A percentile compares a stretch with the other conserved stretches of the same genome.
These are phyloP conservation scores for Volvox carteri DNA, from an alignment of 163 green algal species.

Conservation along the genomic window DNA sequence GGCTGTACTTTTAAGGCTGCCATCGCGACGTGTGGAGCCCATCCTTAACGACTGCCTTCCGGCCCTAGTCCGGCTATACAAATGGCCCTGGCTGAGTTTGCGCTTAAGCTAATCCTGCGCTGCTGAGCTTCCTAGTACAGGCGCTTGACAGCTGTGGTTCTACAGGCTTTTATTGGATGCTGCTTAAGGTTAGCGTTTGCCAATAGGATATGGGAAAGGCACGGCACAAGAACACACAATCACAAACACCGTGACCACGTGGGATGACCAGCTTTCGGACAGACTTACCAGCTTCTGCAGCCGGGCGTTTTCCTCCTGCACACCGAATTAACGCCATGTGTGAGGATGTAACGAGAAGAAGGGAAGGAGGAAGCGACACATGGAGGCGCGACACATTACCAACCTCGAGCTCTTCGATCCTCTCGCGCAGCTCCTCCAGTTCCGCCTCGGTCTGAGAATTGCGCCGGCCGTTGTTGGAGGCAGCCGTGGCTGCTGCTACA, in stretches of 20 bases:
- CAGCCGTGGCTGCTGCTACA: conserved; percentile 6
- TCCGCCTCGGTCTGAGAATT: conserved; percentile 21
- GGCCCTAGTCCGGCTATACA: not conserved
- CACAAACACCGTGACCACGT: not conserved
- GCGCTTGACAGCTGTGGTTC: not conserved
- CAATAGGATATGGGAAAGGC: not conserved
- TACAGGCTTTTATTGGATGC: not conserved
- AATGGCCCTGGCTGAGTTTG: not conserved
- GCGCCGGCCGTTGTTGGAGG: not conserved
- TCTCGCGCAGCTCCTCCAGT: conserved; percentile 47
- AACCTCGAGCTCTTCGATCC: conserved; percentile 50
- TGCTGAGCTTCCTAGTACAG: not conserved
- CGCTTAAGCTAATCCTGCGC: not conserved
- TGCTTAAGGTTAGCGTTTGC: not conserved
- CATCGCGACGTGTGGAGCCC: not conserved
- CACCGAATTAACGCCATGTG: not conserved
- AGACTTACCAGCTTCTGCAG: conserved; percentile 53
- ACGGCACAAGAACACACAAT: not conserved
- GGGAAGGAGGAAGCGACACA: not conserved
- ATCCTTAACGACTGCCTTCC: not conserved
- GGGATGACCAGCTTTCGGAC: not conserved
- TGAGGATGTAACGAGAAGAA: not conserved
- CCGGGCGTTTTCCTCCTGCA: conserved; percentile 52
- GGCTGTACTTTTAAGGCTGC: conserved; percentile 10
- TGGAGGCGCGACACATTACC: no score